Conservation (phyloP, 768 basidiomycete genomes). For the Tremella fuciformis region DNA sequence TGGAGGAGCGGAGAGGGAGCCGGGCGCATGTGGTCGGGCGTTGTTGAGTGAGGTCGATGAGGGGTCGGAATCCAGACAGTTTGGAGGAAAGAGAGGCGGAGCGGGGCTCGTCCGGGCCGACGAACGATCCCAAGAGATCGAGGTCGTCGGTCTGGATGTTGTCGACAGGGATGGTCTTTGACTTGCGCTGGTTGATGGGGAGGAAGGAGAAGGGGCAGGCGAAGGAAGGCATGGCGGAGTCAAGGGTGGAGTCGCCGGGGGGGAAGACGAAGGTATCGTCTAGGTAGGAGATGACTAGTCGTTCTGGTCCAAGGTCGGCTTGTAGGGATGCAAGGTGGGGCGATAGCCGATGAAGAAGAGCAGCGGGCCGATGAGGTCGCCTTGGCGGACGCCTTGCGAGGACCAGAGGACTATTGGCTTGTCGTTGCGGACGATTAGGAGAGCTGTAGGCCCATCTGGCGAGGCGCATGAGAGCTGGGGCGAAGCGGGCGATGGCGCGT, state of each 20-base stretch:
- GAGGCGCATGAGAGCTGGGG: conserved; percentile 16
- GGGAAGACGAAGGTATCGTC: conserved; percentile 17
- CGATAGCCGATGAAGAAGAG: conserved; percentile 26
- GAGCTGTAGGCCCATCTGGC: conserved; percentile 7
- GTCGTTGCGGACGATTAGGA: conserved; percentile 7
- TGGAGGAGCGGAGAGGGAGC: too few species aligned
- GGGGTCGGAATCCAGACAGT: not conserved
- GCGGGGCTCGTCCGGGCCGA: conserved; percentile 1
- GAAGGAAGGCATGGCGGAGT: not conserved
- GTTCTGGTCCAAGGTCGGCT: conserved; percentile 13
- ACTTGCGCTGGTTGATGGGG: conserved; percentile 1
- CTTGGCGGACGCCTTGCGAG: conserved; percentile 32
- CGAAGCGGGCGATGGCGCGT: conserved; percentile 9
- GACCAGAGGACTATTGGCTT: conserved; percentile 7
- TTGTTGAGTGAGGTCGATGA: not conserved
- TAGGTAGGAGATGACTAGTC: conserved; percentile 17
- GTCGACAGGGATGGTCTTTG: not conserved
- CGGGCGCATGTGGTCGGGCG: conserved; percentile 12
- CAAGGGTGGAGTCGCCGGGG: not conserved
- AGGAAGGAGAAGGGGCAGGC: not conserved
- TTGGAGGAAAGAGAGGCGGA: not conserved
- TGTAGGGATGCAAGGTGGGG: conserved; percentile 8
- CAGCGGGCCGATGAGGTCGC: conserved; percentile 29
- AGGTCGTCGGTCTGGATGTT: conserved; percentile 3
- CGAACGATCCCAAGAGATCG: conserved; percentile 4